phyloP scores from a whole-genome alignment of 2,329 filamentous ascomycete species.

The Aureobasidium sp. region DNA sequence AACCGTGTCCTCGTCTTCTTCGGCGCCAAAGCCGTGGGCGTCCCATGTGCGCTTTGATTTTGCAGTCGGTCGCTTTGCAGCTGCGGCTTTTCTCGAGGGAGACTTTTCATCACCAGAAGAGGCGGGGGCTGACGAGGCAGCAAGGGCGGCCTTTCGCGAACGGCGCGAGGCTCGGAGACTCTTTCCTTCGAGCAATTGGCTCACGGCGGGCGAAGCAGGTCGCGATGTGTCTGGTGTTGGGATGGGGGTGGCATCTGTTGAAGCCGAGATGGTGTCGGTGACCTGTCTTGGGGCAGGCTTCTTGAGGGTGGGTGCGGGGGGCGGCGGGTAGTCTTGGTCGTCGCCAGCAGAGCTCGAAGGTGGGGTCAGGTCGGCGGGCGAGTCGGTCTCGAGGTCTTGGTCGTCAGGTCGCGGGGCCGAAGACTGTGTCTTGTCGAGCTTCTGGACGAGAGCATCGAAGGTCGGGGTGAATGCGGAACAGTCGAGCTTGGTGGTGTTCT shows the following conservation, averaged over 20 bases:
- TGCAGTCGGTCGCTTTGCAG: conserved; percentile 42
- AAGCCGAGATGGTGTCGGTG: conserved; percentile 30
- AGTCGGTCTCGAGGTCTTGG: conserved; percentile 21
- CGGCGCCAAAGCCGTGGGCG: conserved; percentile 76
- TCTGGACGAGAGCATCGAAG: conserved; percentile 84
- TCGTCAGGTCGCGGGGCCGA: conserved; percentile 17
- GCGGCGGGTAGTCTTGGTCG: conserved; percentile 40
- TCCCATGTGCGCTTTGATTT: conserved; percentile 94
- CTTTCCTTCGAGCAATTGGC: conserved; percentile 64
- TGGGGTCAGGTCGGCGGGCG: conserved; percentile 39
- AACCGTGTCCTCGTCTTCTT: conserved; percentile 65
- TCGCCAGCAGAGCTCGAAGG: conserved; percentile 41
- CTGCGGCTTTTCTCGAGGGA: conserved; percentile 14
- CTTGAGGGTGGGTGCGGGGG: conserved; percentile 45
- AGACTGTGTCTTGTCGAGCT: conserved; percentile 57
- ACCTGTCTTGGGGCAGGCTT: conserved; percentile 30
- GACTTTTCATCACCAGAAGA: conserved; percentile 77
- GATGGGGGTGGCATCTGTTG: conserved; percentile 60
- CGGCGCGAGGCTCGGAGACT: conserved; percentile 70
- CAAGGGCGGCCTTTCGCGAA: conserved; percentile 59
- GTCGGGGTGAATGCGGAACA: conserved; percentile 80
- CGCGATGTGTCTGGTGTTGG: conserved; percentile 68
- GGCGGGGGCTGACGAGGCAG: conserved; percentile 46
- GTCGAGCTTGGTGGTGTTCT: conserved; percentile 62
- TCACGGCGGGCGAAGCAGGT: conserved; percentile 61